phyloP scores from a whole-genome alignment of 2,329 filamentous ascomycete species.

The Proliferodiscus dingleyae region DNA sequence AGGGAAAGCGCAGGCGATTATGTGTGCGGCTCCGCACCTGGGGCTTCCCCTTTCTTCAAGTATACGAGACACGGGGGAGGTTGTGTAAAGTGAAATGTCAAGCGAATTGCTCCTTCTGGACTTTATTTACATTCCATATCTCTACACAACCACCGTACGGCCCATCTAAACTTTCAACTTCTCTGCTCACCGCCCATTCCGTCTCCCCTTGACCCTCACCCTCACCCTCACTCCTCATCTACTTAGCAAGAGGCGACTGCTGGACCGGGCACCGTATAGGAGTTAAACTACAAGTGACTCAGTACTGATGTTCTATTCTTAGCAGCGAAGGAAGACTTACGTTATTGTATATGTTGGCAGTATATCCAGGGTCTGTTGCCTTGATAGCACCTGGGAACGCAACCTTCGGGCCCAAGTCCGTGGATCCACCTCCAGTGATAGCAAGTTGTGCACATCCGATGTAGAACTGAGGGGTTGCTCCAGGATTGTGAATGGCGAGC shows the following conservation, averaged over 20 bases:
- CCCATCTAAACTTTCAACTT: too few species aligned
- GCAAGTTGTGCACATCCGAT: conserved; percentile 16
- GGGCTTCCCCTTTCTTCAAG: too few species aligned
- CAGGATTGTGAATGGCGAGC: conserved; percentile 23
- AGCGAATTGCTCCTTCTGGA: too few species aligned
- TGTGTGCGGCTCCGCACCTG: too few species aligned
- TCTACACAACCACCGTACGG: too few species aligned
- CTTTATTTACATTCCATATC: too few species aligned
- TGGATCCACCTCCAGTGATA: conserved; percentile 19
- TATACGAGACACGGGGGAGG: too few species aligned
- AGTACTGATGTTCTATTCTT: neutral
- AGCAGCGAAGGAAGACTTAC: conserved; percentile 15
- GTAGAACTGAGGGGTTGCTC: conserved; percentile 16
- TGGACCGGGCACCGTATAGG: neutral
- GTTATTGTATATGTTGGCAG: conserved; percentile 30
- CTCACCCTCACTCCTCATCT: too few species aligned
- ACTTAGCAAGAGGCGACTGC: neutral
- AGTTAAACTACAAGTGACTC: neutral
- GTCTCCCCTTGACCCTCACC: too few species aligned
- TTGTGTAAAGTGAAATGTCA: too few species aligned
- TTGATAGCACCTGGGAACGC: conserved; percentile 22
- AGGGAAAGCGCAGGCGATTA: too few species aligned
- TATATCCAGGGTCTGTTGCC: conserved; percentile 21
- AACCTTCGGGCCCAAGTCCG: conserved; percentile 19
- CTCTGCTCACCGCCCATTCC: too few species aligned